These are phyloP conservation scores for Alternaria ventricosa DNA, from an alignment of 2,329 filamentous ascomycete genomes.

Conservation along the genomic window DNA sequence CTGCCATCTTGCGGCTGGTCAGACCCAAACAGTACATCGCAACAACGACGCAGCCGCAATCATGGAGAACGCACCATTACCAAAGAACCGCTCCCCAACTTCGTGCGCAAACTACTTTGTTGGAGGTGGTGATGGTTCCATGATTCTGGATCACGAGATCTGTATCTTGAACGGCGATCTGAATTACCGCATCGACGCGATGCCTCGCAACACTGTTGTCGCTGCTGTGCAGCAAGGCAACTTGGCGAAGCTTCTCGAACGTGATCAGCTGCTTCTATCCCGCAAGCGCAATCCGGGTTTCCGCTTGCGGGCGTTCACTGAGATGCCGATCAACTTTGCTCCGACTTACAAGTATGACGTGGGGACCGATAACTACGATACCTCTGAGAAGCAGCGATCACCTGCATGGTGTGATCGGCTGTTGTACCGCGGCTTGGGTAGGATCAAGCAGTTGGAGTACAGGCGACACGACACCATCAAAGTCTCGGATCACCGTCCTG, in stretches of 20 bases:
- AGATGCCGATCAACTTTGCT: conserved; percentile 87
- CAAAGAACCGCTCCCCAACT: conserved; percentile 70
- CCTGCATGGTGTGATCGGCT: conserved; percentile 97
- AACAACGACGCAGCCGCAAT: conserved; percentile 94
- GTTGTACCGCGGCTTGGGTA: conserved; percentile 80
- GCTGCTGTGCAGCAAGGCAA: conserved; percentile 83
- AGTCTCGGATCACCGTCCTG: conserved; percentile 91
- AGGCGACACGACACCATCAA: conserved; percentile 80
- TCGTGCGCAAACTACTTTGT: conserved; percentile 78
- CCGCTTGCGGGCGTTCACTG: conserved; percentile 86
- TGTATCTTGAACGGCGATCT: conserved; percentile 95
- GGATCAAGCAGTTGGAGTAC: conserved; percentile 88
- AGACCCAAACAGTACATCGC: conserved; percentile 85
- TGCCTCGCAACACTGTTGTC: conserved; percentile 91
- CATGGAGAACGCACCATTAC: conserved; percentile 79
- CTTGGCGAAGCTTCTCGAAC: conserved; percentile 82
- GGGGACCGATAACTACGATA: conserved; percentile 91
- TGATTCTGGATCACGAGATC: conserved; percentile 98
- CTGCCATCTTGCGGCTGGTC: conserved; percentile 93
- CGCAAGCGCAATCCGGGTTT: conserved; percentile 89
- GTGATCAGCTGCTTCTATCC: conserved; percentile 90
- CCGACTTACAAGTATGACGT: conserved; percentile 99
- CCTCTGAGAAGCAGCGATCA: conserved; percentile 89
- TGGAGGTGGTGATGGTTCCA: conserved; percentile 90
- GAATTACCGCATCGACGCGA: conserved; percentile 98